phyloP scores from a whole-genome alignment of 2,329 filamentous ascomycete species.

The Pseudopyricularia javanii region DNA sequence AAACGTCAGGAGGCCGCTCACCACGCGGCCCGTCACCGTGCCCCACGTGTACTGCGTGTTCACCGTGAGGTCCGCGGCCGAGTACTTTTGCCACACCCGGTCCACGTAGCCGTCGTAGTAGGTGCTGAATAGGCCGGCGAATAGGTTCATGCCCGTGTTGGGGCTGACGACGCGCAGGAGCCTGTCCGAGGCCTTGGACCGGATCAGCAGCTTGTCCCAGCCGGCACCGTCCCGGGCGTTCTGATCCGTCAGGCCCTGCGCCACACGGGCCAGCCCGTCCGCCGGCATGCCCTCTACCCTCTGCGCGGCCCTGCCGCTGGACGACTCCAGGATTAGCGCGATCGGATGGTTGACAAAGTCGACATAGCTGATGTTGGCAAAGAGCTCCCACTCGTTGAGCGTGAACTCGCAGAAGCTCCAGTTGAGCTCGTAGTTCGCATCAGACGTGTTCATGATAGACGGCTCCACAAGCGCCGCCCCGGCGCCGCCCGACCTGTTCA shows the following conservation, averaged over 20 bases:
- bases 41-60: conserved; percentile 44
- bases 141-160: conserved; percentile 30
- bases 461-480: conserved; percentile 61
- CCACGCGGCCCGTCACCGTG: conserved; percentile 28
- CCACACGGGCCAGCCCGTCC: conserved; percentile 32
- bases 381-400: conserved; percentile 48
- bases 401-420: conserved; percentile 64
- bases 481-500: conserved; percentile 45
- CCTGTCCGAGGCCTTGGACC: conserved; percentile 18
- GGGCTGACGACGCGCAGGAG: conserved; percentile 39
- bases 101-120: conserved; percentile 40
- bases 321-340: conserved; percentile 37
- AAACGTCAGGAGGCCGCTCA: conserved; percentile 25
- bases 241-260: conserved; percentile 30
- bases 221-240: conserved; percentile 30
- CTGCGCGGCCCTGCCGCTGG: conserved; percentile 28
- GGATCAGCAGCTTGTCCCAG: conserved; percentile 39
- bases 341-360: conserved; percentile 63
- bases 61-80: conserved; percentile 28
- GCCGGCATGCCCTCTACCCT: conserved; percentile 35
- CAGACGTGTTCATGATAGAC: conserved; percentile 52
- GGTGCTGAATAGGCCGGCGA: conserved; percentile 26
- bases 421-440: conserved; percentile 46
- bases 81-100: conserved; percentile 38
- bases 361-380: conserved; percentile 61